phyloP scores from a whole-genome alignment of 352 stramenopile species.

The Globisporangium camurandrum region DNA sequence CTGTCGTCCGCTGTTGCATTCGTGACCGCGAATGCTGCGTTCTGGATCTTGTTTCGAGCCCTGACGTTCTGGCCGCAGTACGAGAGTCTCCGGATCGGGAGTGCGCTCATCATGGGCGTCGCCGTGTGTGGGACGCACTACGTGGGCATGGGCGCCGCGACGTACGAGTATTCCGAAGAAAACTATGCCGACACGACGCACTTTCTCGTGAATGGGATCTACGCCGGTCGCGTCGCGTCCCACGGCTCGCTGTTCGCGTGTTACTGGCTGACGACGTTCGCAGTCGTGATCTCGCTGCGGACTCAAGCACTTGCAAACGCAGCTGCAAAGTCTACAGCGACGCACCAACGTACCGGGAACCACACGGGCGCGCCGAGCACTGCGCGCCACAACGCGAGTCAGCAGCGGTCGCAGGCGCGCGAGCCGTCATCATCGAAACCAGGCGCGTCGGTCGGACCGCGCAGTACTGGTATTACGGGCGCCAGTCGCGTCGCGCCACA shows the following conservation, averaged over 20 bases:
- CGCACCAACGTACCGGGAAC: conserved; percentile 5
- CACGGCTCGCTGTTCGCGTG: conserved; percentile 41
- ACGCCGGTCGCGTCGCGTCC: conserved; percentile 26
- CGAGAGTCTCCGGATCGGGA: conserved; percentile 38
- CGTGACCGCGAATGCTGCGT: conserved; percentile 44
- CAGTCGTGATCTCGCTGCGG: conserved; percentile 11
- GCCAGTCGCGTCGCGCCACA: conserved; percentile 2
- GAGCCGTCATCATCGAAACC: conserved; percentile 4
- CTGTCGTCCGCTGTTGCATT: conserved; percentile 48
- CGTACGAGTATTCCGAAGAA: conserved; percentile 26
- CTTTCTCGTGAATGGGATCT: conserved; percentile 26
- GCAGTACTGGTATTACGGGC: not conserved
- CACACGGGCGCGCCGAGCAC: conserved; percentile 9
- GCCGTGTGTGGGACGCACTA: conserved; percentile 65
- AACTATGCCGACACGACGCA: conserved; percentile 15
- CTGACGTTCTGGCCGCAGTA: conserved; percentile 55
- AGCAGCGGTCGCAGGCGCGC: conserved; percentile 4
- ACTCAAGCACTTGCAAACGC: conserved; percentile 4
- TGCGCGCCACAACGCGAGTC: not conserved
- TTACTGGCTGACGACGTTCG: conserved; percentile 41
- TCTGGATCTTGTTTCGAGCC: conserved; percentile 67
- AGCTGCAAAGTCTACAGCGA: not conserved
- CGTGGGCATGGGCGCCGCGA: conserved; percentile 36
- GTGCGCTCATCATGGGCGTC: conserved; percentile 52
- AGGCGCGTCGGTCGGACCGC: not conserved